Conservation (phyloP, 768 basidiomycete genomes). For the Mycena chlorophos region DNA sequence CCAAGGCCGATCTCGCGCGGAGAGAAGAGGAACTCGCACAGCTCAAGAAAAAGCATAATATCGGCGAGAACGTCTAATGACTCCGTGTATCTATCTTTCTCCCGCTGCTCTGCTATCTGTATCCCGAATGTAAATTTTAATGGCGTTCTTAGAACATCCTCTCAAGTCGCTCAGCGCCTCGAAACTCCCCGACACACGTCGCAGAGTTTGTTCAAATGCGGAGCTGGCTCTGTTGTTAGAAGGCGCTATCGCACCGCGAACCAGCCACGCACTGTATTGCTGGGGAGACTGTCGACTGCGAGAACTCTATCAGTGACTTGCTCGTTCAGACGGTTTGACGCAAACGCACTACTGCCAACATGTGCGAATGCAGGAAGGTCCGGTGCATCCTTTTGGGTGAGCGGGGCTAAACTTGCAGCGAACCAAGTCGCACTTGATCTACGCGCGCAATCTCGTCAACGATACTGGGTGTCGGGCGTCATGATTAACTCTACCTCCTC, state of each 20-base stretch:
- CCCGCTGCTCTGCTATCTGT: conserved; percentile 13
- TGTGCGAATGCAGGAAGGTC: conserved; percentile 51
- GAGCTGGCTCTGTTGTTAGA: conserved; percentile 39
- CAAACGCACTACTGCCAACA: conserved; percentile 72
- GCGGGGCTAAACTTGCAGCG: conserved; percentile 64
- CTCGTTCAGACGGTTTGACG: neutral
- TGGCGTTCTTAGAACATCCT: conserved; percentile 8
- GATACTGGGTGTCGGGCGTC: neutral
- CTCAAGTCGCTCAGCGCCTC: conserved; percentile 1
- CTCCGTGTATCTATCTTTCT: conserved; percentile 17
- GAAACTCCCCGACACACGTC: conserved; percentile 42
- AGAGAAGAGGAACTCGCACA: conserved; percentile 88
- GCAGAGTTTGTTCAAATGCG: conserved; percentile 61
- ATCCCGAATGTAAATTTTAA: conserved; percentile 22
- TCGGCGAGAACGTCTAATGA: conserved; percentile 63
- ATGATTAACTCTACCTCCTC: conserved; percentile 13
- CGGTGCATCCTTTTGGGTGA: conserved; percentile 51
- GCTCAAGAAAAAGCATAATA: conserved; percentile 84
- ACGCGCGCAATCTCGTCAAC: conserved; percentile 5
- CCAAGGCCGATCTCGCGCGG: conserved; percentile 87
- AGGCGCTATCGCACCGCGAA: conserved; percentile 1
- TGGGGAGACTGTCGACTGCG: conserved; percentile 62
- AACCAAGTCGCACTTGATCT: conserved; percentile 64
- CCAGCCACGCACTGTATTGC: conserved; percentile 52
- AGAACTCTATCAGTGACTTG: conserved; percentile 19